Percentiles rank a stretch among this genome's conserved stretches.
These are phyloP conservation scores for Prunella vulgaris DNA, from an alignment of 257 asterid species.

Conservation along the genomic window DNA sequence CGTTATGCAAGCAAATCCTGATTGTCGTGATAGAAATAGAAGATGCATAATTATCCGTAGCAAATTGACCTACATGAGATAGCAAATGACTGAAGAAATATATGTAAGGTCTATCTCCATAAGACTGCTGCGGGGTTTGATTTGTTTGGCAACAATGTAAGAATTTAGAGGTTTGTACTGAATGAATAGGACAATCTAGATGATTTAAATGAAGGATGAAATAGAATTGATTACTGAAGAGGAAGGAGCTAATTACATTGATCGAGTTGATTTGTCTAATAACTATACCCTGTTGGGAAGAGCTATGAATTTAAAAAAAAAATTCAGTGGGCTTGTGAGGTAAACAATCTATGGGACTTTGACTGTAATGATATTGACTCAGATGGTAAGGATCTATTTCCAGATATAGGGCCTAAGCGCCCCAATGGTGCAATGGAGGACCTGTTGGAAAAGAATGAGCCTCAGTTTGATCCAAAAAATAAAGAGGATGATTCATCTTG, in stretches of 20 bases:
- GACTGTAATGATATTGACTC: neutral
- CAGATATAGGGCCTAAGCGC: neutral
- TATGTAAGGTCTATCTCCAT: too few relatives aligned
- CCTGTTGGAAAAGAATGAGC: neutral
- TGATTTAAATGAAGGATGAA: neutral
- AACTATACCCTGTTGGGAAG: neutral
- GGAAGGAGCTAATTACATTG: neutral
- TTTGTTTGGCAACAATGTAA: neutral
- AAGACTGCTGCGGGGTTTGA: neutral
- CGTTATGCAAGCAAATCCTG: neutral
- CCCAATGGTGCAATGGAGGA: neutral
- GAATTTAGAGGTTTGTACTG: neutral
- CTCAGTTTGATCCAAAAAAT: neutral
- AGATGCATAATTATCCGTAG: neutral
- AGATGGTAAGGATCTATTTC: neutral
- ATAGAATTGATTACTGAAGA: neutral
- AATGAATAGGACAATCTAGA: neutral
- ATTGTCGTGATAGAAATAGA: neutral
- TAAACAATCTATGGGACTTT: neutral
- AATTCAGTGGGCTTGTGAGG: neutral
- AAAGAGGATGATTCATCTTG: neutral
- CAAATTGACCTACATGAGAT: neutral
- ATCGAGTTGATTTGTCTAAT: neutral
- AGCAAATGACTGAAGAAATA: neutral
- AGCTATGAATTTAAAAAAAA: neutral